Evolutionary conservation across 1,284 basidiomycete species (phyloP), one percentile per base, ranked within the genome.

Genomic region (Sporisorium exsertum): DNA sequence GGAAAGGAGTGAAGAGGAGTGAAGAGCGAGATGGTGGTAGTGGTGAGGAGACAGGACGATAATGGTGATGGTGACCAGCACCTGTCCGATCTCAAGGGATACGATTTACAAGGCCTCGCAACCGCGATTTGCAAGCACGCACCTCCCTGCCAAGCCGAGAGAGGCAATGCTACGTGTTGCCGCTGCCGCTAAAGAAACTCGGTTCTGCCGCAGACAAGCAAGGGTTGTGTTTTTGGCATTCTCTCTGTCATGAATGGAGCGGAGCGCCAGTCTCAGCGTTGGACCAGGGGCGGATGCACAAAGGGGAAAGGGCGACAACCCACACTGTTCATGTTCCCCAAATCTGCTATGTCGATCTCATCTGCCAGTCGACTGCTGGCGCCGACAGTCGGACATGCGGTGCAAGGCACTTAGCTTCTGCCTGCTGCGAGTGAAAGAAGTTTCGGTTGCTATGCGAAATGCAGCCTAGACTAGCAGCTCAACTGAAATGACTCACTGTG

Each of bases 401-500:
- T 10, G 10, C 35, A 37, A 37, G n/a, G n/a, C 35, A 37, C 35
- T 37, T 15, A 12, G 35, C 3, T 37, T 37, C 15, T 12, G 35
- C 35, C 35, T 37, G 13, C 35, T 37, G 35, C 8, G 13, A 37
- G 35, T 37, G 7, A 12, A 37, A 15, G 3, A 7, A 37, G 35
- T 37, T 43, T 60, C 67, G 53, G 37, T 56, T 64, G 47, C 55
- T 63, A 69, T 56, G 66, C 61, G 66, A 69, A 53, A 55, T 64
- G 67, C 67, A 70, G 67, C 52, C 40, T 64, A 64, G 61, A 70
- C 55, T 32, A 26, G 52, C 61, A 32, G 33, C 26, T 60, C 67
- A 70, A 70, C 47, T 29, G 16, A 9, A n/a, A 8, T 35, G 12
- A 3, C 7, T 3, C 33, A 13, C 9, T 35, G 33, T 13, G 33